These are phyloP conservation scores for Trichophyton benhamiae DNA, from an alignment of 2,329 filamentous ascomycete species.

Conservation along the genomic window DNA sequence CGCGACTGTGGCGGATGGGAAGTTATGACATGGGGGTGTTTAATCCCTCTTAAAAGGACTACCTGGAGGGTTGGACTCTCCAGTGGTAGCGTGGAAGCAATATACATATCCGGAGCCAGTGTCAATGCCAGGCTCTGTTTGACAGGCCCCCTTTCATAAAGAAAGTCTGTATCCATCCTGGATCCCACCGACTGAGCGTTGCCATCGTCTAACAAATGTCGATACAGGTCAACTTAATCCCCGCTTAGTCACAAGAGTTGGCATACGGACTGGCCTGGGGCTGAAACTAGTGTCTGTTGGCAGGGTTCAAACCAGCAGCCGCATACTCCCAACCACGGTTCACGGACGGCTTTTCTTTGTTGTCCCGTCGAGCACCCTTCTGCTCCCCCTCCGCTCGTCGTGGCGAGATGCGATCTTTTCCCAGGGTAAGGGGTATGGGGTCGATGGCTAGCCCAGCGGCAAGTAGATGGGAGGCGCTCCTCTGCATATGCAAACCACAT, in stretches of 20 bases:
- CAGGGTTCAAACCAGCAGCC: background rate
- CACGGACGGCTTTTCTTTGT: background rate
- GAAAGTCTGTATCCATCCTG: background rate
- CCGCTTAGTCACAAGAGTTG: background rate
- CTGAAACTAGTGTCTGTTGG: background rate
- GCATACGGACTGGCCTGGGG: background rate
- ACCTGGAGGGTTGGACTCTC: too few relatives aligned
- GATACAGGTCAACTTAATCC: background rate
- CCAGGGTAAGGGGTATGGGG: background rate
- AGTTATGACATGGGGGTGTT: too few relatives aligned
- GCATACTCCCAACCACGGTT: background rate
- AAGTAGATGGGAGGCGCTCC: background rate
- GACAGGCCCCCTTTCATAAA: background rate
- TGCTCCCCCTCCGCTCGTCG: background rate
- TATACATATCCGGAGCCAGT: too few relatives aligned
- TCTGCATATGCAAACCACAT: background rate
- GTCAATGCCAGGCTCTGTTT: too few relatives aligned
- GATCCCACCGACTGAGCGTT: background rate
- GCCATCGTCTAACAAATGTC: background rate
- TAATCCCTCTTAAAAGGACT: too few relatives aligned
- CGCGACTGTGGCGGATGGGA: too few relatives aligned
- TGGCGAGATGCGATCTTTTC: background rate
- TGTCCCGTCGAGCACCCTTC: background rate
- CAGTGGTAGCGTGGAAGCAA: too few relatives aligned
- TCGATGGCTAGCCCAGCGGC: background rate